Conservation (phyloP, 73 alveolate species). For the Paramecium pentaurelia region DNA sequence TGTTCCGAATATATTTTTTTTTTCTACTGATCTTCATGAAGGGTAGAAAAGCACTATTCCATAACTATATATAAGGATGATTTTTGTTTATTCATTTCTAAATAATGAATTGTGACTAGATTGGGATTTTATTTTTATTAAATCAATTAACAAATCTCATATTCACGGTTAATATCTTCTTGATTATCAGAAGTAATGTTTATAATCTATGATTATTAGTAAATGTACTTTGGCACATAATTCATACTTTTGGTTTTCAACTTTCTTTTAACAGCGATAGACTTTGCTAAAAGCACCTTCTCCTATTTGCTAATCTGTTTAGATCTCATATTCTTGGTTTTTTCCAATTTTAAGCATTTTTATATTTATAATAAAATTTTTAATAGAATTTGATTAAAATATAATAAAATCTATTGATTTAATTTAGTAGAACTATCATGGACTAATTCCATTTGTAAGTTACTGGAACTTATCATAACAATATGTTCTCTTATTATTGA, state of each 20-base stretch:
- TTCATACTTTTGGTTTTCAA: neutral
- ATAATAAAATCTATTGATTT: neutral
- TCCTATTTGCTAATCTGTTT: neutral
- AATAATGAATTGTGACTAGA: neutral
- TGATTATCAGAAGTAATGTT: neutral
- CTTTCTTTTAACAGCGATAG: neutral
- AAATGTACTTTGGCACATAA: neutral
- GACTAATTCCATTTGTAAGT: constrained; percentile 42
- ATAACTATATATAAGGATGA: neutral
- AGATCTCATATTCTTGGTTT: neutral
- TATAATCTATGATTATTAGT: neutral
- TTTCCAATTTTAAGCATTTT: neutral
- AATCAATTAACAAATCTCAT: neutral
- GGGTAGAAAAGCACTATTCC: neutral
- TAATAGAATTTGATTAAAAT: neutral
- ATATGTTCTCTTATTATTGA: constrained; percentile 42
- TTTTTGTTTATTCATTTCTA: neutral
- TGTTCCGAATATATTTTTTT: neutral
- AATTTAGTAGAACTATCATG: neutral
- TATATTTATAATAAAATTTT: too few species aligned
- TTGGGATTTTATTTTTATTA: neutral
- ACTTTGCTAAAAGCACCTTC: neutral
- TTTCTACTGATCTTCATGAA: neutral
- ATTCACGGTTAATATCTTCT: neutral
- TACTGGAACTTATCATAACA: constrained; percentile 37